Base-by-base conservation (phyloP, 768 basidiomycete species). In the Gautieria morchelliformis region DNA sequence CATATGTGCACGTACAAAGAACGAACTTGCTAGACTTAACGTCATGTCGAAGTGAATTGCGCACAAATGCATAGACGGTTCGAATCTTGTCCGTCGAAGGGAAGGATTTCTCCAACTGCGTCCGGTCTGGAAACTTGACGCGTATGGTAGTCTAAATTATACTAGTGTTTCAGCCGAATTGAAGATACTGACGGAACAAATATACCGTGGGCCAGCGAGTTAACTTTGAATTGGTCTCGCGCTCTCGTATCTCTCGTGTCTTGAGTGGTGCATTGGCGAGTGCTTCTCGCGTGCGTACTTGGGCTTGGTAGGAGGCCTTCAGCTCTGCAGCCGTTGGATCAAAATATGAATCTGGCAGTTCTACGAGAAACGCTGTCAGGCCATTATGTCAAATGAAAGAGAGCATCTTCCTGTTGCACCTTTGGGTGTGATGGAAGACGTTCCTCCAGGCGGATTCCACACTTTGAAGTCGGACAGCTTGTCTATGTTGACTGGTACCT, bases 41-140 rank as follows among this genome's bases (percentile, higher is more conserved):
- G 60, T 91, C 88, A 56, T 89, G 87, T 44, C 81, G 72, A 35
- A 95, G 72, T 20, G 81, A 79, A 33, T 75, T 71, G 35, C 85
- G 79, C 53, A 93, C 89, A 61, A 93, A 93, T 10, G 87, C 88
- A 66, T 95, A 94, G 9, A 95, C 81, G 2, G 85, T 75, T 51
- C 80, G 79, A 52, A 95, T 90, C 68, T 87, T 93, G 69, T 83
- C 81, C 4, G 78, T 79, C 6, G 92, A 93, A 3, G 82, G 76
- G 65, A 94, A 93, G 0, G 71, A 70, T 63, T 81, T 84, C 71
- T 95, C 92, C 14, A 95, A 75, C 65, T 87, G 84, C 2, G 83
- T 89, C 49, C 86, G 79, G 69, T 94, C 89, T 20, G 82, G 73
- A 70, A 94, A 95, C 63, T 79, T 80, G 62, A 95, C 70, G 19